Evolutionary conservation across 805 yeast genomes (phyloP).

Genomic region (Teunomyces tritomae): DNA sequence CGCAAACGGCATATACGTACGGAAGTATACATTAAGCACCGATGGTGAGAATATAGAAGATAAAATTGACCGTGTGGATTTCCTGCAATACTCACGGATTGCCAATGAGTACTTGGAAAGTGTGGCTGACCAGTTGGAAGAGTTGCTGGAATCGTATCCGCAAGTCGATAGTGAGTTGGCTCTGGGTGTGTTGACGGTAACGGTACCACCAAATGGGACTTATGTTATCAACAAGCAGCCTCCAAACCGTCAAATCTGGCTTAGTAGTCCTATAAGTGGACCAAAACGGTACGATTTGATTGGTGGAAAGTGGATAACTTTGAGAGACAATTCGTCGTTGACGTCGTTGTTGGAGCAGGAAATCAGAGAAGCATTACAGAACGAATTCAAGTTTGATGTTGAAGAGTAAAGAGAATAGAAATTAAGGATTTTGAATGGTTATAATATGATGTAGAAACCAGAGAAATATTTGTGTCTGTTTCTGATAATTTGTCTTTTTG

Average conservation of each 20-base stretch:
- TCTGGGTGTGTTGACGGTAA: constrained; percentile 83
- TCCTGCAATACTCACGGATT: constrained; percentile 56
- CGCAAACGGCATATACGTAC: not conserved
- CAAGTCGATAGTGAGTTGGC: constrained; percentile 73
- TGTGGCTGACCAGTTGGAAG: constrained; percentile 66
- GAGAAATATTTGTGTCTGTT: not conserved
- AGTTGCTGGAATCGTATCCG: constrained; percentile 58
- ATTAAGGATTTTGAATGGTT: not conserved
- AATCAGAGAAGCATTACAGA: constrained; percentile 26
- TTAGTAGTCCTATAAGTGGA: constrained; percentile 89
- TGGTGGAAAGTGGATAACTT: constrained; percentile 72
- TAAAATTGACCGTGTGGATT: constrained; percentile 47
- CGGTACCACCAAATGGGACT: constrained; percentile 68
- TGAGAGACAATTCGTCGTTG: constrained; percentile 55
- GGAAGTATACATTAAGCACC: constrained; percentile 34
- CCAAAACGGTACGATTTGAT: constrained; percentile 76
- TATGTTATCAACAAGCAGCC: constrained; percentile 97
- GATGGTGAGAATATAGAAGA: constrained; percentile 53
- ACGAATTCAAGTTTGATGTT: constrained; percentile 12
- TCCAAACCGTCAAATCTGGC: constrained; percentile 96
- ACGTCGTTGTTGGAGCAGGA: constrained; percentile 35
- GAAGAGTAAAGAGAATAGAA: not conserved
- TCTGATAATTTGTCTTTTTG: not conserved
- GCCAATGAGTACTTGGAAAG: constrained; percentile 71
- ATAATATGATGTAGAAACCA: no score